These are phyloP conservation scores for Aspergillus sclerotiicarbonarius DNA, from an alignment of 495 filamentous ascomycete species.

Conservation along the genomic window DNA sequence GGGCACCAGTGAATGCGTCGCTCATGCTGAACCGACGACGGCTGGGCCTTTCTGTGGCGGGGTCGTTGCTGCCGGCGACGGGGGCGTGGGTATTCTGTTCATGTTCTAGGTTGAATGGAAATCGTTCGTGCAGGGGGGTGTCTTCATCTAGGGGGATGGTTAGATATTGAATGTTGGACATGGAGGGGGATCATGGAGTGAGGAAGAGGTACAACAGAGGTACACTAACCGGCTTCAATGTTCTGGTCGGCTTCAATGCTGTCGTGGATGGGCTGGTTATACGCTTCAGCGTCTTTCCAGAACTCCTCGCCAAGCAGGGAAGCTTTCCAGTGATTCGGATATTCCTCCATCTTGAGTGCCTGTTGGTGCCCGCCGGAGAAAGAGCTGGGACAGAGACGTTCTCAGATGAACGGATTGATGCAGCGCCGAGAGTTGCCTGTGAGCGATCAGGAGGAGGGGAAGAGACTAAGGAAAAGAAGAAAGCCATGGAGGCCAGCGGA, in stretches of 20 bases:
- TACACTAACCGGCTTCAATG: slow-evolving; percentile 21
- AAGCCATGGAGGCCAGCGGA: too few relatives aligned
- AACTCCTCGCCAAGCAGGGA: slow-evolving; percentile 31
- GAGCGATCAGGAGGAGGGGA: too few relatives aligned
- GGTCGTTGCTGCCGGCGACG: slow-evolving; percentile 4
- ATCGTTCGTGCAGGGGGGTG: slow-evolving; percentile 21
- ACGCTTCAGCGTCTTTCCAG: slow-evolving; percentile 29
- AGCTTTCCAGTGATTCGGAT: slow-evolving; percentile 29
- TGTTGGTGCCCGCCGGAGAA: not conserved
- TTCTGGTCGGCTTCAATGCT: slow-evolving; percentile 20
- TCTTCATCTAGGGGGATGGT: slow-evolving; percentile 13
- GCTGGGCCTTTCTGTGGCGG: slow-evolving; percentile 12
- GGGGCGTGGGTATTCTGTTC: slow-evolving; percentile 16
- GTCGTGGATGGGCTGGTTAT: slow-evolving; percentile 18
- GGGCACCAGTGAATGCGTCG: slow-evolving; percentile 14
- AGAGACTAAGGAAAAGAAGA: too few relatives aligned
- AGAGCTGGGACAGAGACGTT: not conserved
- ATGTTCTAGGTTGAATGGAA: slow-evolving; percentile 30
- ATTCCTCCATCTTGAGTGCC: slow-evolving; percentile 24
- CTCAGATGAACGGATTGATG: not conserved
- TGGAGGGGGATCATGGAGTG: not conserved
- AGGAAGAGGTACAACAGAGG: not conserved
- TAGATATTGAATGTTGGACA: not conserved
- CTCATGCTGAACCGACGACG: slow-evolving; percentile 30
- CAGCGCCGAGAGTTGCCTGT: not conserved